Conservation (phyloP, 2,329 filamentous ascomycete genomes). For the Clonostachys rosea region DNA sequence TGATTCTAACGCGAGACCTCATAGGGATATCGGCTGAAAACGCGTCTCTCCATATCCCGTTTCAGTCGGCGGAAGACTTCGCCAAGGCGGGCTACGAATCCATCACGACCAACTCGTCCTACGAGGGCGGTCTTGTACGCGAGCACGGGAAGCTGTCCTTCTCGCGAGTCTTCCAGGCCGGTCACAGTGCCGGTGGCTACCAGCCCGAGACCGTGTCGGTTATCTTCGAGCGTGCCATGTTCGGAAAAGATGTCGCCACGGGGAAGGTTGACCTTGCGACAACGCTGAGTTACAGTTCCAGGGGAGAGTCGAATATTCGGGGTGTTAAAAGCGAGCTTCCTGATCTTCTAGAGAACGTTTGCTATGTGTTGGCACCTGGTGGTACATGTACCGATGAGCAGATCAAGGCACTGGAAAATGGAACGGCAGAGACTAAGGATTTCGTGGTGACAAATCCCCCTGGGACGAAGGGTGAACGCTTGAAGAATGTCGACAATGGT, state of each 20-base stretch:
- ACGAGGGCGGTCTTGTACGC: slow-evolving; percentile 66
- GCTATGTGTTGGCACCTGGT: slow-evolving; percentile 47
- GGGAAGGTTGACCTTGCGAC: slow-evolving; percentile 35
- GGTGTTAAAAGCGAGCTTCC: slow-evolving; percentile 46
- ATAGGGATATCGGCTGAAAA: neutral
- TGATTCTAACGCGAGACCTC: neutral
- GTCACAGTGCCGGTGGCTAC: slow-evolving; percentile 54
- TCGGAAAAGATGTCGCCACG: slow-evolving; percentile 44
- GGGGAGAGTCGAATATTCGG: slow-evolving; percentile 42
- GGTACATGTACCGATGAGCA: slow-evolving; percentile 31
- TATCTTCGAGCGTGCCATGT: slow-evolving; percentile 53
- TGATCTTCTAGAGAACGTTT: slow-evolving; percentile 40
- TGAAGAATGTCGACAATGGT: neutral
- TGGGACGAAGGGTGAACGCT: neutral
- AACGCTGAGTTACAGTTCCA: slow-evolving; percentile 24
- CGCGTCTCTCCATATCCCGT: slow-evolving; percentile 44
- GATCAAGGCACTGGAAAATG: slow-evolving; percentile 8
- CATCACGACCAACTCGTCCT: slow-evolving; percentile 59
- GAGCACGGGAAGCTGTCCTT: slow-evolving; percentile 70
- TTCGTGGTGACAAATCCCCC: slow-evolving; percentile 6
- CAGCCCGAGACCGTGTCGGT: slow-evolving; percentile 50
- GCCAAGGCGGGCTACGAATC: slow-evolving; percentile 62
- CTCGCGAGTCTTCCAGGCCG: slow-evolving; percentile 57
- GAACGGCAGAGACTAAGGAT: slow-evolving; percentile 9
- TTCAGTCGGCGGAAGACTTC: slow-evolving; percentile 43